These are phyloP conservation scores for Pichia sp. DNA, from an alignment of 1,139 yeast genomes.

Conservation along the genomic window DNA sequence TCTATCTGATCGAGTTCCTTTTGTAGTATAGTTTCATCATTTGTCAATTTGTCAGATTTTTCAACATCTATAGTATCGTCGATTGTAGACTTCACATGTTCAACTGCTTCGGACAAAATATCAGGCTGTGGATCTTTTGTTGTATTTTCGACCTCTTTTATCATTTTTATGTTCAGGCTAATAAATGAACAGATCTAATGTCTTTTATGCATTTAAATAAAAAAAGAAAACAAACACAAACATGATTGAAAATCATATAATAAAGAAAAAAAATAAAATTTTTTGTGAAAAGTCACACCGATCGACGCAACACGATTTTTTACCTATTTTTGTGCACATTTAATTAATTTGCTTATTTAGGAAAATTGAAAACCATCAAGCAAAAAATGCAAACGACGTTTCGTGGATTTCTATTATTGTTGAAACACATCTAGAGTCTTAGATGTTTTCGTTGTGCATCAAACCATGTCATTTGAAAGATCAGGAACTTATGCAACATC, in stretches of 20 bases:
- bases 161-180: neutral
- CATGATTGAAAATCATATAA: too few species aligned
- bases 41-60: neutral
- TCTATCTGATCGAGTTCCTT: conserved; percentile 13
- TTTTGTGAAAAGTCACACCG: neutral
- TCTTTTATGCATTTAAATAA: neutral
- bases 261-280: neutral
- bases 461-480: conserved; percentile 62
- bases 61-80: neutral
- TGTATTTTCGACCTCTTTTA: neutral
- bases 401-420: neutral
- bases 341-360: conserved; percentile 1
- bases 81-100: neutral
- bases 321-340: neutral
- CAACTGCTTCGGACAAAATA: neutral
- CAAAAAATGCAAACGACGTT: neutral
- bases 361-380: neutral
- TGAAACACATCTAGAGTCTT: too few species aligned
- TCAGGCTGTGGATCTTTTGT: neutral
- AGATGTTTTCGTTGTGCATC: neutral
- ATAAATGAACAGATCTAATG: neutral
- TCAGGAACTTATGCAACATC: conserved; percentile 77
- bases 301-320: conserved; percentile 5
- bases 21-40: neutral
- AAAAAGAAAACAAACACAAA: neutral